Evolutionary conservation across 1,284 basidiomycete species (phyloP).

Genomic region (Fomitopsis pinicola): DNA sequence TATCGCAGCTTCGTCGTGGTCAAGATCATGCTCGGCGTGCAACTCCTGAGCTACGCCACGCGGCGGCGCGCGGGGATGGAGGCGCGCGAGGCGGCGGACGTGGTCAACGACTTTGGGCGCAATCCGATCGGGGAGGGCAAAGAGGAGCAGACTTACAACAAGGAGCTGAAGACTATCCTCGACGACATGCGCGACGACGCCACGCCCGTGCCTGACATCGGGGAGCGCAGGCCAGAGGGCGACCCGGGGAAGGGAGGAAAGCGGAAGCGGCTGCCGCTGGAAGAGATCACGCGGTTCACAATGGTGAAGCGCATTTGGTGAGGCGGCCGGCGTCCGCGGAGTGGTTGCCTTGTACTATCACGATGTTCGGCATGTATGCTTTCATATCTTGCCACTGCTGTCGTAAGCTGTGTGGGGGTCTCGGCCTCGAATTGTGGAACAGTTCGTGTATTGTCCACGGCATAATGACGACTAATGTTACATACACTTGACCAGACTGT

Average conservation of each 20-base stretch:
- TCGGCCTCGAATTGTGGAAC: background rate
- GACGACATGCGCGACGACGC: constrained; percentile 70
- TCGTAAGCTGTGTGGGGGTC: background rate
- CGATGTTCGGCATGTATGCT: background rate
- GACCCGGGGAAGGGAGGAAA: constrained; percentile 34
- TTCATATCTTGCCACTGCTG: background rate
- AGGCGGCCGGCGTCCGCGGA: background rate
- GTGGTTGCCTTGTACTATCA: background rate
- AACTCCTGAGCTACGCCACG: constrained; percentile 81
- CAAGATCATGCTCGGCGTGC: constrained; percentile 87
- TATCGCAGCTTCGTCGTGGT: constrained; percentile 67
- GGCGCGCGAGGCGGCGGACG: constrained; percentile 64
- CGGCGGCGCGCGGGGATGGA: constrained; percentile 74
- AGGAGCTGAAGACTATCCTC: constrained; percentile 69
- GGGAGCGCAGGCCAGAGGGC: constrained; percentile 43
- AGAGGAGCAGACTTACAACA: constrained; percentile 84
- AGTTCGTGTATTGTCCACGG: background rate
- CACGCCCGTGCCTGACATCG: constrained; percentile 63
- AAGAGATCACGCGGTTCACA: constrained; percentile 87
- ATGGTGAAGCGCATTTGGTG: constrained; percentile 95
- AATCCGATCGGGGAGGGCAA: constrained; percentile 84
- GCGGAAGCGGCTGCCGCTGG: constrained; percentile 64
- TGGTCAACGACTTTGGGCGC: constrained; percentile 80
- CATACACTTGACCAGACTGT: background rate
- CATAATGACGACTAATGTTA: background rate